Conservation (phyloP, 1,139 yeast genomes). For the Taphrina wiesneri region DNA sequence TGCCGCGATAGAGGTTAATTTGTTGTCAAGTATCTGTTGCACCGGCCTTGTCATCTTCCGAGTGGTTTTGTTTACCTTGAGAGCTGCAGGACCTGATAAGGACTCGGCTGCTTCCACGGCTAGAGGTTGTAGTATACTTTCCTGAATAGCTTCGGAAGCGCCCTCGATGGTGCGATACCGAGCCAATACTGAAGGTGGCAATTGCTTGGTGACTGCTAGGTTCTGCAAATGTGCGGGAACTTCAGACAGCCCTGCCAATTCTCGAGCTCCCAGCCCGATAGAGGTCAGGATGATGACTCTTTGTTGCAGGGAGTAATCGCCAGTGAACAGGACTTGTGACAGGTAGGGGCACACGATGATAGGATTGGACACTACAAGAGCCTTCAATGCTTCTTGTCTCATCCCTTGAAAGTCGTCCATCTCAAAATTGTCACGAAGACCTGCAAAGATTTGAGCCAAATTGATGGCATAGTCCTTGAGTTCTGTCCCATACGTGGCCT, state of each 20-base stretch:
- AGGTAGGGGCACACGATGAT: conserved; percentile 16
- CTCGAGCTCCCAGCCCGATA: conserved; percentile 12
- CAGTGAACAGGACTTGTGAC: conserved; percentile 13
- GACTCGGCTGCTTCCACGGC: conserved; percentile 18
- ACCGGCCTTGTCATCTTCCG: neutral
- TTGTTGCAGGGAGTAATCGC: conserved; percentile 28
- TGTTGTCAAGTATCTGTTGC: neutral
- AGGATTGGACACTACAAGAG: conserved; percentile 25
- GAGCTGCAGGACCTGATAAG: conserved; percentile 22
- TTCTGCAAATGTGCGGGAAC: neutral
- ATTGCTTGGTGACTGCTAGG: neutral
- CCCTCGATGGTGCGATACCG: neutral
- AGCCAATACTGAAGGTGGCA: neutral
- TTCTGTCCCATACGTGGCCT: conserved; percentile 24
- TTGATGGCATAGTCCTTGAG: conserved; percentile 14
- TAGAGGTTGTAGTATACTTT: conserved; percentile 6
- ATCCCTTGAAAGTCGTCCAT: conserved; percentile 27
- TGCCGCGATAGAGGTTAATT: neutral
- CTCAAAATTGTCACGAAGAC: conserved; percentile 24
- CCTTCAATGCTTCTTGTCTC: conserved; percentile 10
- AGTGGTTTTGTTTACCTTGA: conserved; percentile 13
- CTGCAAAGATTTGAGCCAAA: conserved; percentile 22
- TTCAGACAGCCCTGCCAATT: conserved; percentile 8
- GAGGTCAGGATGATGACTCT: conserved; percentile 19
- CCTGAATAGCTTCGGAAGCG: conserved; percentile 1